Evolutionary conservation across 192 early-diverging fungal genomes (phyloP).

Genomic region (Coemansia sp.): DNA sequence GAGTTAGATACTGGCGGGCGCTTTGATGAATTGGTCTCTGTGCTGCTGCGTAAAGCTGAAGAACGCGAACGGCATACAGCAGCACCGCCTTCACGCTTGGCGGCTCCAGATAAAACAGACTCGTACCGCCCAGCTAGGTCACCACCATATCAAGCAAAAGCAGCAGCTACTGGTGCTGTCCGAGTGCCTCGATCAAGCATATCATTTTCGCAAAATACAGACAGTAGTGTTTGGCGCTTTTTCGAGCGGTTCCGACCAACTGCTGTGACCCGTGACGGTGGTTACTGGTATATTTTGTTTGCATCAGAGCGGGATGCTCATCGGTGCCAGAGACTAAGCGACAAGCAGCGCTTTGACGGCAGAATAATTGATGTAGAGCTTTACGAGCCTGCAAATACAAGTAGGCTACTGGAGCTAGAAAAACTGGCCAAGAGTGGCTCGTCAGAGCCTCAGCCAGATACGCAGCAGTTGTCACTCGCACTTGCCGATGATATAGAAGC

Average conservation of each 20-base stretch:
- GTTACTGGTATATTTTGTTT: conserved; percentile 54
- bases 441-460: background rate
- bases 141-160: background rate
- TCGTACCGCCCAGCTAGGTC: conserved; percentile 1
- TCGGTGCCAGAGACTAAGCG: conserved; percentile 46
- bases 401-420: conserved; percentile 23
- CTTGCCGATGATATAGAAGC: background rate
- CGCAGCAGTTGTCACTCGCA: background rate
- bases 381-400: conserved; percentile 22
- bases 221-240: conserved; percentile 23
- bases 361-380: conserved; percentile 49
- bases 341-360: conserved; percentile 38
- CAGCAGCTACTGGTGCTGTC: conserved; percentile 14
- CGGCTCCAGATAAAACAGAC: background rate
- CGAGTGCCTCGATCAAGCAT: conserved; percentile 47
- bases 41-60: conserved; percentile 1
- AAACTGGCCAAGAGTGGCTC: conserved; percentile 4
- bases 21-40: conserved; percentile 19
- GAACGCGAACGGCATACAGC: conserved; percentile 2
- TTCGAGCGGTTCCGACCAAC: conserved; percentile 48
- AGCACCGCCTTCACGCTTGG: background rate
- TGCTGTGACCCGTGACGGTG: conserved; percentile 27
- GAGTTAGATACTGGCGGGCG: conserved; percentile 26
- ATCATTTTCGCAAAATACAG: conserved; percentile 44
- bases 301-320: conserved; percentile 46